Evolutionary conservation across 1,284 basidiomycete genomes (phyloP), one percentile per base, ranked within the genome.

Genomic region (Golubevia pallescens): DNA sequence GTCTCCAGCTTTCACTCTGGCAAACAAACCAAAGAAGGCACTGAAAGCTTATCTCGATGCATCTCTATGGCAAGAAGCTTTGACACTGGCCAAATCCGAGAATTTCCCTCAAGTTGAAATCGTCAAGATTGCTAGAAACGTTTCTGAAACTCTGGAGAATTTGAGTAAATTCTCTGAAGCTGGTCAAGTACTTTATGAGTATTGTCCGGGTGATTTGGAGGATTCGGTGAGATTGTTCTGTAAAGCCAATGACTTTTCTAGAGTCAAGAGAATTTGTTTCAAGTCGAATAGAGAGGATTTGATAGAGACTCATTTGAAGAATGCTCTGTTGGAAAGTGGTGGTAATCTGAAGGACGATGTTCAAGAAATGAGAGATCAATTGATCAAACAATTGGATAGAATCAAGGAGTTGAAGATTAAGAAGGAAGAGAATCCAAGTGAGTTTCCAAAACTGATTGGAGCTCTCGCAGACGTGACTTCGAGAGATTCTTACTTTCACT

Each of bases 181-280:
- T 1, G 81, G 76, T 19, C 65, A 69, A 3, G 63, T 85, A 0
- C 59, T 54, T 3, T 68, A 83, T 14, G 78, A 81, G 32, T 77
- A 83, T 56, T 56, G 67, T 19, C n/a, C n/a, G n/a, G 60, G 70
- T 1, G 82, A 84, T 59, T 69, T 76, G 20, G 82, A 84, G 60
- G 66, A 68, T 8, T 75, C 73, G 10, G 74, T 83, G 1, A 61
- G 60, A 1, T 66, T 75, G n/a, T 57, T 80, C 1, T 74, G 77
- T 54, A 63, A 69, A 16, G 82, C 67, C 8, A 66, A 71, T 7
- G 73, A 80, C 1, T 67, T 77, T 3, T 48, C 67, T 10, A 73
- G 78, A 53, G 81, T 79, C 1, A 51, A 60, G 13, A 63, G 79
- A 0, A 58, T 75, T 24, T 64, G 73, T 24, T 71, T 73, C 2